Evolutionary conservation across 768 basidiomycete genomes (phyloP), one percentile per base, ranked within the genome.

Genomic region (Hygrocybe punicea): DNA sequence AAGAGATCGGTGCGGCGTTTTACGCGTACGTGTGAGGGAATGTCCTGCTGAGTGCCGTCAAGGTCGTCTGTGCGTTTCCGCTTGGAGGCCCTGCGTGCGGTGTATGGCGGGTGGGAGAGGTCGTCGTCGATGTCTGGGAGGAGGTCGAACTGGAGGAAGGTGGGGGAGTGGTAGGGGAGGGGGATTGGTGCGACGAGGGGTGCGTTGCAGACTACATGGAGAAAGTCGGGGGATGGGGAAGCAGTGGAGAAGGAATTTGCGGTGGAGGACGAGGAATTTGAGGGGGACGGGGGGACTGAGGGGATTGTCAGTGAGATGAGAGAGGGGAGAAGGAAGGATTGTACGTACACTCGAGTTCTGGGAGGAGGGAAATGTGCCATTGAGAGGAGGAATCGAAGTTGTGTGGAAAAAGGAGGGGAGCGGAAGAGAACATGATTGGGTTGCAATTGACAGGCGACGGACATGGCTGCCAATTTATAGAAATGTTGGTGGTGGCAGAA

Each of bases 161-260:
- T 81, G 24, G 86, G 86, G 9, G 84, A 84, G 55, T 85, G 84
- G 69, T 84, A 86, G 2, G 86, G 86, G 36, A 87, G 80, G 0
- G 86, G 86, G 23, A 81, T 81, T 11, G 86, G 86, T 0, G 84
- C 85, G 59, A 86, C 71, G 55, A 87, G 75, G n/a, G 86, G 86
- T 2, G 84, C 82, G 59, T 84, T 80, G 73, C 84, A 86, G 19
- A 85, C 76, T 70, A 84, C 78, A 58, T 81, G 77, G 44, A 79
- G 60, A 9, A 71, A 68, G 44, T 62, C 71, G 44, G 69, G 67
- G 42, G 63, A 64, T 14, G 50, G 37, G 16, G 56, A 54, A 14
- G 53, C 33, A 34, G 65, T 66, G n/a, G 71, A 69, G 51, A 53
- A 13, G 51, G 9, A 59, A 46, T 36, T 34, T 50, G 58, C 42